Base-by-base conservation (phyloP, 495 filamentous ascomycete genomes). In the Daldinia vernicosa region DNA sequence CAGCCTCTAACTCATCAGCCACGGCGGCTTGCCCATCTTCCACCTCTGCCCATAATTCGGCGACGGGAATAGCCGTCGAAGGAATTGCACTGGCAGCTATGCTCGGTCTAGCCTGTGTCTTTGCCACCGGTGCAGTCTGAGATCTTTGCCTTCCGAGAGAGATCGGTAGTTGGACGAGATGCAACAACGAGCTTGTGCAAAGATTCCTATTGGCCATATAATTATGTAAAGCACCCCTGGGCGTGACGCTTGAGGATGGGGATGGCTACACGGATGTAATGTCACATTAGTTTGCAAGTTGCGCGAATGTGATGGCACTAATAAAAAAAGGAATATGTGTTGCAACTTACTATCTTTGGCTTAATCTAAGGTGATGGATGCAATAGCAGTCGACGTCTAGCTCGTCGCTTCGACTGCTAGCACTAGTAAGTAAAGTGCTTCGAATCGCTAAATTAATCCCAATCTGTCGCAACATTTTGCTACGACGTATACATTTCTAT, bases 91-190 rank as follows among this genome's bases (percentile, higher is more conserved):
- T 89, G 53, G 84, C 84, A 71, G 78, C 85, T 17, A 84, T 89
- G 19, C 77, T 87, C 22, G 87, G 76, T 39, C 71, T 89, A 52
- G 85, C 85, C 15, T 82, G 87, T 60, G 83, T 80, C 27, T 88
- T 90, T 72, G 86, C 64, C 17, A 66, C 53, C 15, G 74, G 71
- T 2, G 28, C 78, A 67, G 67, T 67, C 28, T 8, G 55, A 75
- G 30, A 19, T 24, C 4, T 19, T 58, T 55, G 17, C 37, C 56
- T 32, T 58, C 45, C 12, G 19, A 19, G 37, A 26, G n/a, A 15
- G 33, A 12, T 3, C 51, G n/a, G 28, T 3, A 24, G 53, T 53
- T 47, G 24, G 50, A 52, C 54, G 57, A 58, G 57, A 62, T 37
- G 52, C 24, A 55, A 60, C 17, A 14, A 19, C 39, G 30, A 30